Conservation (phyloP, 2,329 filamentous ascomycete genomes). For the Talaromyces albobiverticillius region DNA sequence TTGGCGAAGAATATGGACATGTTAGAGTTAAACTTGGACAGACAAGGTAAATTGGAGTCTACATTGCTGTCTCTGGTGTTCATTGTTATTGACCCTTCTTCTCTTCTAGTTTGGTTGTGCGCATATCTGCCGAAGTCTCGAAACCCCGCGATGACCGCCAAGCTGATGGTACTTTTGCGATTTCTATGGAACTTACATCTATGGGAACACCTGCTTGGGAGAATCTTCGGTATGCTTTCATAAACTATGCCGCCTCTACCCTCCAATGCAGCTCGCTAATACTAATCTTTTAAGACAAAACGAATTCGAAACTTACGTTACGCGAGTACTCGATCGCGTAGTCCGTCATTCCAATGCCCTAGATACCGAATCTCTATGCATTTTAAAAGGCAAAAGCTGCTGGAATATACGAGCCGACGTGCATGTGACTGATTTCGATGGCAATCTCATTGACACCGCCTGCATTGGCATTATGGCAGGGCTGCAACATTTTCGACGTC, state of each 20-base stretch:
- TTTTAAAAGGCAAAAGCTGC: slow-evolving; percentile 84
- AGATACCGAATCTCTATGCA: slow-evolving; percentile 92
- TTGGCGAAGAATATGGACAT: slow-evolving; percentile 88
- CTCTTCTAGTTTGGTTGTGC: slow-evolving; percentile 67
- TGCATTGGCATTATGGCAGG: slow-evolving; percentile 86
- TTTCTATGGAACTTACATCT: slow-evolving; percentile 83
- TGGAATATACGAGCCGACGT: slow-evolving; percentile 90
- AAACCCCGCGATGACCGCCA: slow-evolving; percentile 83
- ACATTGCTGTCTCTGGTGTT: neutral
- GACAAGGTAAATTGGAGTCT: slow-evolving; percentile 64
- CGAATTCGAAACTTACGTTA: slow-evolving; percentile 80
- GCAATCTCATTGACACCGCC: slow-evolving; percentile 79
- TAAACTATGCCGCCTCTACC: slow-evolving; percentile 1
- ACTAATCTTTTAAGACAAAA: slow-evolving; percentile 58
- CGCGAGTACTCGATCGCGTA: slow-evolving; percentile 88
- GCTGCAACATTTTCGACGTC: slow-evolving; percentile 84
- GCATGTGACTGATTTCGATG: slow-evolving; percentile 87
- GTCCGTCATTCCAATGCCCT: slow-evolving; percentile 87
- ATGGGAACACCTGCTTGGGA: slow-evolving; percentile 92
- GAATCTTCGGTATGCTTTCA: slow-evolving; percentile 66
- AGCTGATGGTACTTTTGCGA: slow-evolving; percentile 93
- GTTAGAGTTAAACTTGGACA: slow-evolving; percentile 85
- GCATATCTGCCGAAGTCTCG: slow-evolving; percentile 83
- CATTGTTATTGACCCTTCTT: neutral
- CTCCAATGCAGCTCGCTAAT: neutral